phyloP scores from a whole-genome alignment of 2,329 filamentous ascomycete species.

The Alternaria hordeiaustralica region DNA sequence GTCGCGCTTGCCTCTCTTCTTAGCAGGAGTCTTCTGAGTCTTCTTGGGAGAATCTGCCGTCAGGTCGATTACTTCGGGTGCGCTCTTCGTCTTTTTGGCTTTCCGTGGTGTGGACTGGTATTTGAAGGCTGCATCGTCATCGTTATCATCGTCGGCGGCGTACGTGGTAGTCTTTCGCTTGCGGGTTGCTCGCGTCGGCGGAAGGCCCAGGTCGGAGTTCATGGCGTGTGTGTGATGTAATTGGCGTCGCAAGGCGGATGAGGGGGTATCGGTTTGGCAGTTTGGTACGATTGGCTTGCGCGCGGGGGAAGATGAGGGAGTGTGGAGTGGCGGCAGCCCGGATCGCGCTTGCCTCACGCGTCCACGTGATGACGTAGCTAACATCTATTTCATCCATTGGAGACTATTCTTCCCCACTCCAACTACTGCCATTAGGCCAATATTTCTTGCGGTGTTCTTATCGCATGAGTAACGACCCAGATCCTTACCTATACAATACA shows the following conservation, averaged over 20 bases:
- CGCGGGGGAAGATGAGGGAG: not conserved
- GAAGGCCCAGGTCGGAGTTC: not conserved
- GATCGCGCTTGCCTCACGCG: constrained; percentile 7
- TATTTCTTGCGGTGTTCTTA: not conserved
- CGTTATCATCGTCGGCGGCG: constrained; percentile 13
- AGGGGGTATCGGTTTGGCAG: not conserved
- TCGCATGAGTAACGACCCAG: not conserved
- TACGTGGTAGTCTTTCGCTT: constrained; percentile 31
- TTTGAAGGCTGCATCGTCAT: constrained; percentile 7
- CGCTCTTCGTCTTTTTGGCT: constrained; percentile 2
- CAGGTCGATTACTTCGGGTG: constrained; percentile 12
- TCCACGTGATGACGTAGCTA: constrained; percentile 17
- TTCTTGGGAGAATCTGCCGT: constrained; percentile 19
- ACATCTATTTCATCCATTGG: not conserved
- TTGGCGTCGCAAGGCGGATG: not conserved
- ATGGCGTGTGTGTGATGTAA: not conserved
- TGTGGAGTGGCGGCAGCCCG: constrained; percentile 3
- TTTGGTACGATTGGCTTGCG: not conserved
- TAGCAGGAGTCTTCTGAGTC: constrained; percentile 18
- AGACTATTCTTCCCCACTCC: not conserved
- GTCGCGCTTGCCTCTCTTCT: constrained; percentile 25
- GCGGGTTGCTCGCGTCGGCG: constrained; percentile 12
- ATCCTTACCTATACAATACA: not conserved
- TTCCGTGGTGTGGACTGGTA: constrained; percentile 12
- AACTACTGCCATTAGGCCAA: not conserved